Evolutionary conservation across 306 rosid species (phyloP).

Genomic region (Comarum palustre): DNA sequence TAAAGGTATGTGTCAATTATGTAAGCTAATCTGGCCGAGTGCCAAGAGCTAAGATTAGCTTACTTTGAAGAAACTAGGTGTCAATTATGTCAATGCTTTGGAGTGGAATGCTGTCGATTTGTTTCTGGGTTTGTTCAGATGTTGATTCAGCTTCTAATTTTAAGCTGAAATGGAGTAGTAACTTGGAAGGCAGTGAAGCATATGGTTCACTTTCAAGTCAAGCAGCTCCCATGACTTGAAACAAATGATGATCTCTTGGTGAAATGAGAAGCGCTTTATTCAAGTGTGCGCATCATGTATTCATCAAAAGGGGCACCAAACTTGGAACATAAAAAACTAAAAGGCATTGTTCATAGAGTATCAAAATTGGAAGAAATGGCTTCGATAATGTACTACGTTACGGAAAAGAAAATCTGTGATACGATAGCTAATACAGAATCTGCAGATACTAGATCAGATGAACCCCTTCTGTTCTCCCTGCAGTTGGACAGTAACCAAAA

Average conservation of each 20-base stretch:
- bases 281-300: not conserved
- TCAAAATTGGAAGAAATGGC: not conserved
- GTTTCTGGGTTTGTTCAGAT: not conserved
- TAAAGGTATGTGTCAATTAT: not conserved
- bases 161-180: not conserved
- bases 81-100: not conserved
- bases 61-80: not conserved
- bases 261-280: not conserved
- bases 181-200: not conserved
- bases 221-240: not conserved
- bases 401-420: not conserved
- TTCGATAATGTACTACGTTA: not conserved
- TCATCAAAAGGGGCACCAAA: not conserved
- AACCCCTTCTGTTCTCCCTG: not conserved
- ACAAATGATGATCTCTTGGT: not conserved
- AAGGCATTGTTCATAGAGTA: not conserved
- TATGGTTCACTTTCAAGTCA: slow-evolving; percentile 11
- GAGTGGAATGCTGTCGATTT: not conserved
- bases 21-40: not conserved
- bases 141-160: not conserved
- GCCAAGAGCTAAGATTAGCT: not conserved
- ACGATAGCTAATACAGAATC: not conserved
- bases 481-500: not conserved
- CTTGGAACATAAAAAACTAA: not conserved
- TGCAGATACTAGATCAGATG: not conserved